A percentile compares a stretch with the other conserved stretches of the same genome.
Evolutionary conservation across 352 stramenopile species (phyloP).

Genomic region (Globisporangium paddicum): DNA sequence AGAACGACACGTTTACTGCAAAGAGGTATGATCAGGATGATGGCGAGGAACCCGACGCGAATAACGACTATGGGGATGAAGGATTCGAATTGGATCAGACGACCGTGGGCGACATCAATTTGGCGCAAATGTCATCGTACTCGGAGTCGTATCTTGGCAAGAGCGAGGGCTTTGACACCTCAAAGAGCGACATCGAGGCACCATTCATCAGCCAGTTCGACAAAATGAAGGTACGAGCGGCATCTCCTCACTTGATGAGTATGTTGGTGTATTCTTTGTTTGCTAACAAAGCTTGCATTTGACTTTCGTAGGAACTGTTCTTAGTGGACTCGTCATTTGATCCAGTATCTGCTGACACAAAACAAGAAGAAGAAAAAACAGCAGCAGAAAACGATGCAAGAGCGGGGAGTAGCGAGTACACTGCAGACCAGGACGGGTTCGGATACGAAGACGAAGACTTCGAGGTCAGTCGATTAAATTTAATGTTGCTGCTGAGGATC

Average conservation of each 20-base stretch:
- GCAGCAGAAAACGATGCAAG: not conserved
- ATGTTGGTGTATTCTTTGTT: not conserved
- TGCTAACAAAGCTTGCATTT: not conserved
- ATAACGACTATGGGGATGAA: conserved; percentile 56
- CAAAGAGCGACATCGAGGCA: conserved; percentile 5
- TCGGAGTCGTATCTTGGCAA: conserved; percentile 1
- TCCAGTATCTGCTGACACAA: not conserved
- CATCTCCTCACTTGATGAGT: not conserved
- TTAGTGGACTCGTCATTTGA: conserved; percentile 19
- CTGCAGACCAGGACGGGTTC: conserved; percentile 31
- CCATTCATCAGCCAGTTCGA: conserved; percentile 32
- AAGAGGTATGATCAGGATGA: conserved; percentile 5
- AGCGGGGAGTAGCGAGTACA: not conserved
- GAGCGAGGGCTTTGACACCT: not conserved
- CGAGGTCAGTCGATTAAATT: conserved; percentile 22
- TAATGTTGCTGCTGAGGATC: not conserved
- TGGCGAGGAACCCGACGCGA: conserved; percentile 10
- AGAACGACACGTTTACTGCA: conserved; percentile 1
- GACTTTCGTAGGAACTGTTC: conserved; percentile 13
- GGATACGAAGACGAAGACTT: conserved; percentile 80
- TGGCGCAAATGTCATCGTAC: not conserved
- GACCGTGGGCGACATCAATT: conserved; percentile 15
- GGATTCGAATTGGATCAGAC: conserved; percentile 64
- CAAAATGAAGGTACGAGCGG: conserved; percentile 29
- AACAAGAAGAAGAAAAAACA: conserved; percentile 6